Evolutionary conservation across 2,329 filamentous ascomycete genomes (phyloP).

Genomic region (Aspergillaceae sp.): DNA sequence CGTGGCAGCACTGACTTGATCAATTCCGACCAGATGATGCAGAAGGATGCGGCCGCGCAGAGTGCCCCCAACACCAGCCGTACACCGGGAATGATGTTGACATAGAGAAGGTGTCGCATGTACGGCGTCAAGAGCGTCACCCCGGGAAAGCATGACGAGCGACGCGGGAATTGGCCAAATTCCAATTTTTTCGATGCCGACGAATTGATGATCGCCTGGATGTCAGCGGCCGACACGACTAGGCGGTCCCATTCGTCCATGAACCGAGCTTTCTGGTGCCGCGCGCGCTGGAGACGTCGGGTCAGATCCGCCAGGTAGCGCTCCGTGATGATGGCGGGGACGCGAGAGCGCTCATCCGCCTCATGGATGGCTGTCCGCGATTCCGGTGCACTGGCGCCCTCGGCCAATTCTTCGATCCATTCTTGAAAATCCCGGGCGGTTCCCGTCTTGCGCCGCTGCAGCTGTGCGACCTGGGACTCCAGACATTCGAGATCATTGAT

Average conservation of each 20-base stretch:
- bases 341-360: conserved; percentile 21
- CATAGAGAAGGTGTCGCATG: conserved; percentile 69
- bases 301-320: conserved; percentile 88
- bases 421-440: conserved; percentile 69
- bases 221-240: conserved; percentile 62
- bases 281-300: conserved; percentile 67
- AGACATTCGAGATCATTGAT: conserved; percentile 70
- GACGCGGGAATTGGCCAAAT: conserved; percentile 54
- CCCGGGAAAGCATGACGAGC: conserved; percentile 47
- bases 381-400: conserved; percentile 64
- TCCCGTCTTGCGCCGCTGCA: conserved; percentile 72
- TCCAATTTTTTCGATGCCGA: conserved; percentile 71
- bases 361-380: conserved; percentile 35
- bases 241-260: conserved; percentile 77
- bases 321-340: conserved; percentile 82
- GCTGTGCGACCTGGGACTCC: conserved; percentile 69
- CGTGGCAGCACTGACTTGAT: conserved; percentile 72
- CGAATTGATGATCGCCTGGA: conserved; percentile 77
- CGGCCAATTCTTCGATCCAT: conserved; percentile 91
- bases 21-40: conserved; percentile 88
- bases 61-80: conserved; percentile 58
- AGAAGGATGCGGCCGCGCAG: conserved; percentile 65
- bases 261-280: conserved; percentile 75
- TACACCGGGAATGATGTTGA: conserved; percentile 60
- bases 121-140: conserved; percentile 65